Evolutionary conservation across 345 rosid genomes (phyloP), one percentile per base, ranked within the genome.

Genomic region (Luvunga scandens): DNA sequence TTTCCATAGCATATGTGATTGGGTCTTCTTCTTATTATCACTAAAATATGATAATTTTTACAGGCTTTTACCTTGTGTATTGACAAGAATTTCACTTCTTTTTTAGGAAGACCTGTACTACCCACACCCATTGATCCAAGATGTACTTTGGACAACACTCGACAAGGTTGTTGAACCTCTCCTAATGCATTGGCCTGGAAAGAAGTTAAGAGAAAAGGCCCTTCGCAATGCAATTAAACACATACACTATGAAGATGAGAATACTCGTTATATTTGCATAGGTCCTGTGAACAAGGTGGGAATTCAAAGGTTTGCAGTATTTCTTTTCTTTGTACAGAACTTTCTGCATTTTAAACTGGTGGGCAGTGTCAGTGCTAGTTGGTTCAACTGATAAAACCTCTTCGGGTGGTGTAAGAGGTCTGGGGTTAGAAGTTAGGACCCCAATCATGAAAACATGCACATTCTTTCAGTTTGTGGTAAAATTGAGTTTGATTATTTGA

Each of bases 201-300:
- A 92, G 75, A 94, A 83, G 75, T 85, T 96, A 85, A 91, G 99
- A 88, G 97, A 94, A 80, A 94, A 86, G 88, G 98, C 99, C 75
- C 80, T 92, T 73, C 81, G 69, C 42, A 66, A 84, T 50, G 85
- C 83, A 59, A 83, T 96, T 25, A 90, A 92, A 85, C 98, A 94
- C 79, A 84, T 94, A 70, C 98, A 96, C 84, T 94, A 92, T 77
- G 99, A 96, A 83, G 99, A 94, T 80, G 97, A 94, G 84, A 94
- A 90, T 84, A 96, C 98, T 75, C 88, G 92, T 67, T 96, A 92
- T 71, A 82, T 94, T 79, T 96, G 99, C 92, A 91, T 94, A n/a
- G 98, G 99, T 28, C 99, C 98, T 18, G 98, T 94, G 77, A 92
- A 94, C 81, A 96, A 96, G 98, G 99, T 92, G 64, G 48, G 79